Evolutionary conservation across 495 filamentous ascomycete species (phyloP), one percentile per base, ranked within the genome.

Genomic region (Penicillium antarcticum): DNA sequence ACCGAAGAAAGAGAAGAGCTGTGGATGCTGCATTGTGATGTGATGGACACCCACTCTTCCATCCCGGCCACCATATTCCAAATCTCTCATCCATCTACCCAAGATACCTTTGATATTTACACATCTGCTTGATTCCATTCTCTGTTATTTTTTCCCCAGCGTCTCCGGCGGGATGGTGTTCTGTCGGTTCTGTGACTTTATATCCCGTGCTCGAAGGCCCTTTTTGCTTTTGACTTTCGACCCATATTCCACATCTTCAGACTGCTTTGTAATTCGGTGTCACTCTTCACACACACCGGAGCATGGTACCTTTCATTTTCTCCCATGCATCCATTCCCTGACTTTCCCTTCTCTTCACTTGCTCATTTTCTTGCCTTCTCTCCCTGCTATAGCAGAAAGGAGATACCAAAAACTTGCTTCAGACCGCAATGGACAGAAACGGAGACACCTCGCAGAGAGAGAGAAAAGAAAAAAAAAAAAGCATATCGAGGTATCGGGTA

Each of bases 1-100:
- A 14, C 64, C 65, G 33, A 67, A 69, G 50, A 75, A 72, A 56
- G 71, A 76, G 31, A 73, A 70, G 52, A 62, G 74, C 2, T 79
- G 78, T 41, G 74, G 75, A 41, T 79, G 78, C 45, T 81, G 78
- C 56, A 67, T 79, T 41, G 70, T 81, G 42, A 81, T 81, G 77
- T 81, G 62, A 74, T 53, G 48, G 26, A 43, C n/a, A 1, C 40
- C 17, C 47, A 21, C 21, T 45, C 29, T 45, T 37, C 21, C 37
- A 29, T 29, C 24, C 10, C n/a, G 17, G 21, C 32, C 12, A 17
- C 14, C 40, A 37, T 48, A n/a, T 46, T 14, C 35, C 18, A 44
- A 36, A 36, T 38, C 16, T 40, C 37, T 32, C 32, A 24, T 52
- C 14, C 16, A 34, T 43, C 16, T 37, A 16, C 11, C 24, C 34